These are phyloP conservation scores for Senecio squalidus DNA, from an alignment of 140 eudicot species.

Conservation along the genomic window DNA sequence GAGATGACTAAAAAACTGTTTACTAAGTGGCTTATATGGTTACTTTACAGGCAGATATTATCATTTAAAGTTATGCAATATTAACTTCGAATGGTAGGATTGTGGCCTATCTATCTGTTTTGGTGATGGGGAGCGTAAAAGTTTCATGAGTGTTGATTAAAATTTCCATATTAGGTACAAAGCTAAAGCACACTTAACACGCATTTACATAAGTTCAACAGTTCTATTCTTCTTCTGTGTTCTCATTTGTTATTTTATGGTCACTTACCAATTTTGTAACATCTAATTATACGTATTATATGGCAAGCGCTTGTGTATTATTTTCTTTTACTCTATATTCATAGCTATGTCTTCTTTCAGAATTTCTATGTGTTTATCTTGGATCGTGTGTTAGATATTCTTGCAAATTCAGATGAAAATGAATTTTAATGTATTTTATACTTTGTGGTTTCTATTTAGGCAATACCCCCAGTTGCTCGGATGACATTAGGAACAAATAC, in stretches of 20 bases:
- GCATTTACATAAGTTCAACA: background rate
- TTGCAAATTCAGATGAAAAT: background rate
- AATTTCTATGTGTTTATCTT: background rate
- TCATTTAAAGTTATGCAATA: background rate
- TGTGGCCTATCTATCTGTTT: background rate
- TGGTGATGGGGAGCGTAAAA: background rate
- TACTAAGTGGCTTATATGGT: too few relatives aligned
- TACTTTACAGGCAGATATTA: background rate
- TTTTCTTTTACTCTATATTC: background rate
- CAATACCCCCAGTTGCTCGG: constrained; percentile 85
- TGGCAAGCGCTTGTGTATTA: background rate
- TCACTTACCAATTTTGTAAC: background rate
- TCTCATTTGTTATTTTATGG: constrained; percentile 16
- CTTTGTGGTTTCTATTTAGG: constrained; percentile 33
- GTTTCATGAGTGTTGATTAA: constrained; percentile 7
- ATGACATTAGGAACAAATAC: constrained; percentile 85
- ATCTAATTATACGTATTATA: background rate
- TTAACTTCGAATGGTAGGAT: background rate
- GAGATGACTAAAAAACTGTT: too few relatives aligned
- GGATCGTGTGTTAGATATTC: background rate
- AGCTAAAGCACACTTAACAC: background rate
- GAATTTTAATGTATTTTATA: background rate
- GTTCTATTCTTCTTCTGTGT: too few relatives aligned
- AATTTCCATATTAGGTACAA: too few relatives aligned
- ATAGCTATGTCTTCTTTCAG: background rate